Percentiles rank a stretch among this genome's conserved stretches.
Evolutionary conservation across 148 eudicot species (phyloP).

Genomic region (Pharnaceum exiguum): DNA sequence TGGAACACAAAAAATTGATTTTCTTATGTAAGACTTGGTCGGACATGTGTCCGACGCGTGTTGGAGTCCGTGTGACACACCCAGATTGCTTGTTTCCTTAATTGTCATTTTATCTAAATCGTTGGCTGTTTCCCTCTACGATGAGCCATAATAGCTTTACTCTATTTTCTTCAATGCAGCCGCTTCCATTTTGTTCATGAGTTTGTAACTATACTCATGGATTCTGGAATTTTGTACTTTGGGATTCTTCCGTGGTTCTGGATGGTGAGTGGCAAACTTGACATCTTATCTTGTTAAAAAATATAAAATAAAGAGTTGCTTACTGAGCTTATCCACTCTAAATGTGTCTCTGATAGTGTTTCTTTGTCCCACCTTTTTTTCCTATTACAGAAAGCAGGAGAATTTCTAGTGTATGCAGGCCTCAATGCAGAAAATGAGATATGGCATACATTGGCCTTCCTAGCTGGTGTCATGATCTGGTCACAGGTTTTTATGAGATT

Average conservation of each 20-base stretch:
- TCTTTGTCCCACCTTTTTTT: not conserved
- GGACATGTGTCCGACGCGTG: no score
- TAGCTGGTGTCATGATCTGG: conserved; percentile 95
- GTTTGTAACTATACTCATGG: conserved; percentile 79
- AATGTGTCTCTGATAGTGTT: not conserved
- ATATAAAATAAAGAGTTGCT: no score
- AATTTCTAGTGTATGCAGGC: conserved; percentile 49
- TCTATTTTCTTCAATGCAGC: conserved; percentile 40
- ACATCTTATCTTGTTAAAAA: no score
- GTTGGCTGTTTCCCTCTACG: conserved; percentile 9
- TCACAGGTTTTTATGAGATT: conserved; percentile 75
- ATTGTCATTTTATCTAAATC: not conserved
- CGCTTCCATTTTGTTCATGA: conserved; percentile 87
- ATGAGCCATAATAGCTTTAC: no score
- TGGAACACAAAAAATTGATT: no score
- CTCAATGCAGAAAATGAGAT: conserved; percentile 86
- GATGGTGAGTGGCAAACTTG: conserved; percentile 53
- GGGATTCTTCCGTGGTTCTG: conserved; percentile 89
- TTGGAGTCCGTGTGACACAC: no score
- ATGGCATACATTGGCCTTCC: conserved; percentile 81
- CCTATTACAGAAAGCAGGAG: conserved; percentile 59
- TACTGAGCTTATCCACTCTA: not conserved
- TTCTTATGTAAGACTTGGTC: no score
- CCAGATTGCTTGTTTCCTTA: not conserved
- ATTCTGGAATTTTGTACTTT: conserved; percentile 74